Conservation (phyloP, 768 basidiomycete genomes). For the Russula sp. region DNA sequence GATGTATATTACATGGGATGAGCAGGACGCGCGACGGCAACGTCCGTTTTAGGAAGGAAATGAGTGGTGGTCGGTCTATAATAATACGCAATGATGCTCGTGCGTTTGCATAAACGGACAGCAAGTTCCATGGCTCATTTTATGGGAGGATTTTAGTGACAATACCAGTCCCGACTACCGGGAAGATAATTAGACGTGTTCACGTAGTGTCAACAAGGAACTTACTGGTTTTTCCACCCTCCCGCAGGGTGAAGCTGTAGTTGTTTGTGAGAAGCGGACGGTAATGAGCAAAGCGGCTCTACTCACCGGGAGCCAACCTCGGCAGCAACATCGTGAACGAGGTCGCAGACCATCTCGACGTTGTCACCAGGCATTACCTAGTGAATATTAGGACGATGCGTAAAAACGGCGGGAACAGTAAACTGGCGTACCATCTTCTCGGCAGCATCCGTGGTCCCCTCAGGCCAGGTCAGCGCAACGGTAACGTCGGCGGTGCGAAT, state of each 20-base stretch:
- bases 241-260: slow-evolving; percentile 77
- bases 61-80: slow-evolving; percentile 16
- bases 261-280: slow-evolving; percentile 10
- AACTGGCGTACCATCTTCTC: slow-evolving; percentile 71
- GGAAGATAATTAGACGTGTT: neutral
- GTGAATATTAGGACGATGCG: slow-evolving; percentile 6
- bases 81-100: neutral
- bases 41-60: slow-evolving; percentile 8
- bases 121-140: slow-evolving; percentile 23
- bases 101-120: neutral
- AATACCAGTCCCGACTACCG: slow-evolving; percentile 85
- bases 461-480: slow-evolving; percentile 76
- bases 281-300: neutral
- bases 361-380: slow-evolving; percentile 98
- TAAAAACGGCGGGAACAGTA: neutral
- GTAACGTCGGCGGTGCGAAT: slow-evolving; percentile 94
- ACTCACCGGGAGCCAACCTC: slow-evolving; percentile 75
- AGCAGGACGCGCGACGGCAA: neutral
- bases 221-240: slow-evolving; percentile 89
- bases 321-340: slow-evolving; percentile 81
- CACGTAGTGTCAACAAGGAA: slow-evolving; percentile 21
- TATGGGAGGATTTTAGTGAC: slow-evolving; percentile 74
- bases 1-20: slow-evolving; percentile 12
- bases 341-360: slow-evolving; percentile 82
- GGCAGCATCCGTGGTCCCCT: slow-evolving; percentile 68